Base-by-base conservation (phyloP, 768 basidiomycete species). In the Kwoniella bestiolae region DNA sequence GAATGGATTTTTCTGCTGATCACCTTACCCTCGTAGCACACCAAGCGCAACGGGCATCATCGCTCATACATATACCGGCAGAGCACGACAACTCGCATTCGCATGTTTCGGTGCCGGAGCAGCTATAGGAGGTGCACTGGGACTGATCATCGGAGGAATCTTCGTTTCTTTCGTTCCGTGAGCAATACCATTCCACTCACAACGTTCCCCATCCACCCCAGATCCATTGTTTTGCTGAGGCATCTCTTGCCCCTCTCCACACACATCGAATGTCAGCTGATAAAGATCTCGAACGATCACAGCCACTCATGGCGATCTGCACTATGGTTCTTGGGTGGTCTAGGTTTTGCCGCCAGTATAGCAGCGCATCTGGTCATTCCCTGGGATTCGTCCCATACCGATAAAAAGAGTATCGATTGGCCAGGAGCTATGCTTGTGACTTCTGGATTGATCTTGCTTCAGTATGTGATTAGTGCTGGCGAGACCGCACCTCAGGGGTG, bases 101-200 rank as follows among this genome's bases (percentile, higher is more conserved):
- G 86, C 93, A 0, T 87, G 89, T 0, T 94, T 93, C 69, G 85
- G 89, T 0, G 91, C 91, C 0, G 94, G 94, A 26, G 91, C 90
- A 0, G 92, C 93, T 0, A 74, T 94, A 4, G 93, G 93, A 0
- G 89, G 85, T 0, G 89, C 86, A 0, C 80, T 92, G 12, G 91
- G 93, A 1, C 83, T 84, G 31, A 81, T 87, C 0, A 61, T 91
- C 1, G 91, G 92, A 12, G 91, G 90, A 14, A 81, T 88, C 1
- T 79, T 91, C 25, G 90, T 88, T 0, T 85, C 91, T 71, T 82
- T 83, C 6, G 81, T 81, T 46, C 25, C 55, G 83, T 85, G 63
- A 57, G 82, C 32, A 41, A 7, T 29, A 7, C n/a, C 28, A 50
- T 11, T n/a, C 34, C 3, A 31, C 25, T 38, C 38, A 9, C 35